phyloP scores from a whole-genome alignment of 768 basidiomycete genomes.

The Hydnomerulius pinastri region DNA sequence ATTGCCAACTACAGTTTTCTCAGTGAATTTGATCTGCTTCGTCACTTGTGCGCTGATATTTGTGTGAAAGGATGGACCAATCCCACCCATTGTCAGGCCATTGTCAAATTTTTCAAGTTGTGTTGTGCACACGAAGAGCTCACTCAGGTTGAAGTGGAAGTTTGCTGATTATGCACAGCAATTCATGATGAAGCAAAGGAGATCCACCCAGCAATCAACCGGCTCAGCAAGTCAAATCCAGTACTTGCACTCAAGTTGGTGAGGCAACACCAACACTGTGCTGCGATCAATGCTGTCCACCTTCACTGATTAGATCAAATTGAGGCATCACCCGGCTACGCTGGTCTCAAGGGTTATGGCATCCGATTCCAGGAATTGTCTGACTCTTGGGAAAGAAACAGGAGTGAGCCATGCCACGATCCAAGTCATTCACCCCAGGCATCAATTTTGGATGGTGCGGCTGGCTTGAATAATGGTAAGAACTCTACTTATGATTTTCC shows the following conservation, averaged over 20 bases:
- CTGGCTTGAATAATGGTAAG: too few species aligned
- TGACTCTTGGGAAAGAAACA: too few species aligned
- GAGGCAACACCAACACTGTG: background rate
- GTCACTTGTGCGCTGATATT: constrained; percentile 22
- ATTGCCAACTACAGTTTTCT: constrained; percentile 17
- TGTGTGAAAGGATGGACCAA: constrained; percentile 21
- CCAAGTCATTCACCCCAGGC: too few species aligned
- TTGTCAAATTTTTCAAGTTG: constrained; percentile 26
- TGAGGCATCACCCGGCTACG: background rate
- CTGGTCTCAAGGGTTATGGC: background rate
- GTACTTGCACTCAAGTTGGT: background rate
- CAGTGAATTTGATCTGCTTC: constrained; percentile 19
- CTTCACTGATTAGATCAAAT: constrained; percentile 2
- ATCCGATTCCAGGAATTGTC: background rate
- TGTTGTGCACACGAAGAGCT: constrained; percentile 29
- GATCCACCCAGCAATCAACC: background rate
- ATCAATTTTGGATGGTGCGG: too few species aligned
- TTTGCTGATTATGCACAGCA: constrained; percentile 16
- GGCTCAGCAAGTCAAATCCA: background rate
- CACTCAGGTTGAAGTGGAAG: constrained; percentile 24
- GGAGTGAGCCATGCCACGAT: too few species aligned
- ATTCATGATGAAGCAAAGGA: constrained; percentile 20
- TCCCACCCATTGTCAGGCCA: constrained; percentile 18
- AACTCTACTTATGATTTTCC: background rate
- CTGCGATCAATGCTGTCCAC: background rate